Evolutionary conservation across 331 rosid genomes (phyloP).

Genomic region (Acacia concinna): DNA sequence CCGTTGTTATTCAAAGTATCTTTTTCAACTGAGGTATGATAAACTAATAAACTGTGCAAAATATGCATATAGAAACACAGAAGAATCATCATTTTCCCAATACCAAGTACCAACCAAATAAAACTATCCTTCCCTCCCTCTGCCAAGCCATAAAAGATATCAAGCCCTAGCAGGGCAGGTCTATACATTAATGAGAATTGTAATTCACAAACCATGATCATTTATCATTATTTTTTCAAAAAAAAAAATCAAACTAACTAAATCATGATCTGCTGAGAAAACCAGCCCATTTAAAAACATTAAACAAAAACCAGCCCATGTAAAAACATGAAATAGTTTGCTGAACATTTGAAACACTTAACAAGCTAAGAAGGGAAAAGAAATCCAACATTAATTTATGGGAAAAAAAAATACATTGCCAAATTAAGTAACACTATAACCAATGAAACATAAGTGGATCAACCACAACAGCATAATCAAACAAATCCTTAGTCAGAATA

Average conservation of each 20-base stretch:
- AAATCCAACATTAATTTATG: background rate
- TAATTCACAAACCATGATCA: slow-evolving; percentile 22
- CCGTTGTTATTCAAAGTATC: background rate
- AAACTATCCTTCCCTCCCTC: too few species aligned
- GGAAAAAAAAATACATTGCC: background rate
- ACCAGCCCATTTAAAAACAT: slow-evolving; percentile 5
- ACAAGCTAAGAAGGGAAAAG: slow-evolving; percentile 3
- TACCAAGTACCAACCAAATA: too few species aligned
- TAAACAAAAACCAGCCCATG: slow-evolving; percentile 5
- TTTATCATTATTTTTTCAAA: background rate
- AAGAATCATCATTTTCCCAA: slow-evolving; percentile 10
- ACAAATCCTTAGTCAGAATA: slow-evolving; percentile 29
- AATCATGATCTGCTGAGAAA: background rate
- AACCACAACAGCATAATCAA: slow-evolving; percentile 6
- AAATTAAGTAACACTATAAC: slow-evolving; percentile 7
- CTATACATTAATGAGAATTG: background rate
- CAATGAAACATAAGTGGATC: slow-evolving; percentile 3
- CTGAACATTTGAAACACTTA: slow-evolving; percentile 3
- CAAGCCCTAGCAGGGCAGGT: background rate
- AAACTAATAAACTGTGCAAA: background rate
- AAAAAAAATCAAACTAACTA: background rate
- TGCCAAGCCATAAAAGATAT: background rate
- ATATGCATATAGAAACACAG: background rate
- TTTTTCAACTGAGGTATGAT: background rate
- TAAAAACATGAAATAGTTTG: slow-evolving; percentile 17